phyloP scores from a whole-genome alignment of 768 basidiomycete genomes.

The Suillus subaureus region DNA sequence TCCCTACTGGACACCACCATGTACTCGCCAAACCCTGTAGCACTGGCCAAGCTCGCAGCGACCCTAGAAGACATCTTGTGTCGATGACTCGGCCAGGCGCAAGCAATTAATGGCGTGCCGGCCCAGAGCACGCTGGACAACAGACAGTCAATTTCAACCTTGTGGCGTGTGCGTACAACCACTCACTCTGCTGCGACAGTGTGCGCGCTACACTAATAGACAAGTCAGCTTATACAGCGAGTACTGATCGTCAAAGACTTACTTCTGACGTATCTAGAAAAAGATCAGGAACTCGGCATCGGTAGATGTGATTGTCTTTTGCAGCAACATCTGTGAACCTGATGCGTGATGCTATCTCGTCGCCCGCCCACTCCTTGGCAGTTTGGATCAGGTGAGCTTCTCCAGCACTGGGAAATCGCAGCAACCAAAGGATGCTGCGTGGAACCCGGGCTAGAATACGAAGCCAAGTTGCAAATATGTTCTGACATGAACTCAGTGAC shows the following conservation, averaged over 20 bases:
- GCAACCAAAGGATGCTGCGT: conserved; percentile 53
- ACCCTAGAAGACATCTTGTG: conserved; percentile 56
- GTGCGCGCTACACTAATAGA: conserved; percentile 50
- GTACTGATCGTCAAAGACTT: conserved; percentile 8
- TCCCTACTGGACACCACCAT: conserved; percentile 47
- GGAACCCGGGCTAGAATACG: conserved; percentile 45
- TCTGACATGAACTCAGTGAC: conserved; percentile 25
- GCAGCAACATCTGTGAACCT: conserved; percentile 50
- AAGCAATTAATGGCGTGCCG: conserved; percentile 53
- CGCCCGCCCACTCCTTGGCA: conserved; percentile 46
- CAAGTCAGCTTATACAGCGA: background rate
- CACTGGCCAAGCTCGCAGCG: conserved; percentile 48
- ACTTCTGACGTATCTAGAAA: conserved; percentile 57
- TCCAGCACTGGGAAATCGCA: conserved; percentile 51
- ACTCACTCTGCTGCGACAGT: conserved; percentile 52
- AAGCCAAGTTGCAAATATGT: conserved; percentile 51
- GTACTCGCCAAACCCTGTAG: conserved; percentile 48
- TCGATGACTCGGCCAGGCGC: conserved; percentile 42
- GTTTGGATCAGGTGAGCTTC: conserved; percentile 46
- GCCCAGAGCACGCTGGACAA: conserved; percentile 48
- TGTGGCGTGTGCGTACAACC: background rate
- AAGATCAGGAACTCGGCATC: conserved; percentile 50
- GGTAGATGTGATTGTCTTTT: conserved; percentile 47
- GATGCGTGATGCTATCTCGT: conserved; percentile 47
- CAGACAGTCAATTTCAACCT: conserved; percentile 6